Conservation (phyloP, 2,329 filamentous ascomycete genomes). For the Penicillium brasilianum region DNA sequence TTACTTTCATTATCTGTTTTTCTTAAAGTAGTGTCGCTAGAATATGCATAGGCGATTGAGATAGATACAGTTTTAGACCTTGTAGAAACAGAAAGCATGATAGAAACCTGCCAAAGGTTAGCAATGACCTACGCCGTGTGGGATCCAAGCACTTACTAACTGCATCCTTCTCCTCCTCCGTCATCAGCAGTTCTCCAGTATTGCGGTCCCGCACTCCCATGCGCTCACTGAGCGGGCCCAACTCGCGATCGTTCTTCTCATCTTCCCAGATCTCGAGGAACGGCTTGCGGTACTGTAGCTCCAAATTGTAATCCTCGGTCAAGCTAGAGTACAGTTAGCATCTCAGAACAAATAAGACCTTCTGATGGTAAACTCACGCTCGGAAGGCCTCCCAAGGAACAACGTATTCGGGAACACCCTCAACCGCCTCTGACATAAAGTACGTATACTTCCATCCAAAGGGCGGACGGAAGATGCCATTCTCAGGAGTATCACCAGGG, state of each 20-base stretch:
- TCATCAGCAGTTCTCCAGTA: slow-evolving; percentile 70
- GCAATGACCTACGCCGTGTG: not conserved
- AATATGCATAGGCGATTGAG: not conserved
- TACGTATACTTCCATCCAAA: slow-evolving; percentile 99
- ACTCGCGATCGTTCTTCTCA: slow-evolving; percentile 80
- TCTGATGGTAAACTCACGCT: slow-evolving; percentile 54
- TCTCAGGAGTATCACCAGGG: slow-evolving; percentile 77
- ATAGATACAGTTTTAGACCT: slow-evolving; percentile 63
- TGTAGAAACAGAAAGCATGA: slow-evolving; percentile 95
- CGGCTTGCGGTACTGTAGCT: slow-evolving; percentile 89
- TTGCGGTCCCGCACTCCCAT: slow-evolving; percentile 86
- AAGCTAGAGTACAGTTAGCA: slow-evolving; percentile 51
- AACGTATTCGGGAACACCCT: slow-evolving; percentile 95
- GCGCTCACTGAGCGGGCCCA: slow-evolving; percentile 87
- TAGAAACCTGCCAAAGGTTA: slow-evolving; percentile 67
- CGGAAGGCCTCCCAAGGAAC: slow-evolving; percentile 98
- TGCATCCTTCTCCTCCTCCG: slow-evolving; percentile 88
- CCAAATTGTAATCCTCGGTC: slow-evolving; percentile 95
- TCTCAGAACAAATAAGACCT: not conserved
- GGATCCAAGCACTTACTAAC: slow-evolving; percentile 57
- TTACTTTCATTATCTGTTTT: not conserved
- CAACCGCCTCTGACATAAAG: slow-evolving; percentile 93
- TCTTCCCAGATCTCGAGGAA: slow-evolving; percentile 91
- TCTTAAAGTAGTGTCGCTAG: not conserved
- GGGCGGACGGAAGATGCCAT: slow-evolving; percentile 90